These are phyloP conservation scores for Dunaliella primolecta DNA, from an alignment of 139 green algal species.

Conservation along the genomic window DNA sequence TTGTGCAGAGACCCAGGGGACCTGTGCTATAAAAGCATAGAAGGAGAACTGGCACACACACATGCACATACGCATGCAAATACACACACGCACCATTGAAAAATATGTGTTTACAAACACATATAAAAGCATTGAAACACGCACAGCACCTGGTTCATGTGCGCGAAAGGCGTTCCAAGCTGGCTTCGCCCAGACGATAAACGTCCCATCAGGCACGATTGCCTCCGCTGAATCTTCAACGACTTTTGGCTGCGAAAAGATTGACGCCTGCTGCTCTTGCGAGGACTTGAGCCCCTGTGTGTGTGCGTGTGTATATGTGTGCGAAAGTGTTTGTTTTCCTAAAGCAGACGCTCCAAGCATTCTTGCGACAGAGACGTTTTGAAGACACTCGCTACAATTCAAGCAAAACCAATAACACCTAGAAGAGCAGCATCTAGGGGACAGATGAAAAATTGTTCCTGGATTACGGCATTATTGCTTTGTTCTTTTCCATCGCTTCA, in stretches of 20 bases:
- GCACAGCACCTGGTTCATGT: not conserved
- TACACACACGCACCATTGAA: too few relatives aligned
- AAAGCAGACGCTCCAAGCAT: too few relatives aligned
- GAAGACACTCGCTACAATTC: too few relatives aligned
- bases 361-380: too few relatives aligned
- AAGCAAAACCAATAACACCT: too few relatives aligned
- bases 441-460: too few relatives aligned
- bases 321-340: not conserved
- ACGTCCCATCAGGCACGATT: not conserved
- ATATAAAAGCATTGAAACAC: not conserved
- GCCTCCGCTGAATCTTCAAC: not conserved
- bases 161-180: not conserved
- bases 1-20: too few relatives aligned
- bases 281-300: not conserved
- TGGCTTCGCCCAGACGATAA: not conserved
- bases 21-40: too few relatives aligned
- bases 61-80: not conserved
- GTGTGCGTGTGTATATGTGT: not conserved
- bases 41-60: not conserved
- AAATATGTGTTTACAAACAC: too few relatives aligned
- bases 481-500: too few relatives aligned
- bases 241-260: not conserved
- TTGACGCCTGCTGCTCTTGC: not conserved
- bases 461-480: too few relatives aligned
- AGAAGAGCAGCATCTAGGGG: too few relatives aligned